Percentiles rank a stretch among this genome's conserved stretches.
These are phyloP conservation scores for Penicillium sp. DNA, from an alignment of 2,329 filamentous ascomycete genomes.

Conservation along the genomic window DNA sequence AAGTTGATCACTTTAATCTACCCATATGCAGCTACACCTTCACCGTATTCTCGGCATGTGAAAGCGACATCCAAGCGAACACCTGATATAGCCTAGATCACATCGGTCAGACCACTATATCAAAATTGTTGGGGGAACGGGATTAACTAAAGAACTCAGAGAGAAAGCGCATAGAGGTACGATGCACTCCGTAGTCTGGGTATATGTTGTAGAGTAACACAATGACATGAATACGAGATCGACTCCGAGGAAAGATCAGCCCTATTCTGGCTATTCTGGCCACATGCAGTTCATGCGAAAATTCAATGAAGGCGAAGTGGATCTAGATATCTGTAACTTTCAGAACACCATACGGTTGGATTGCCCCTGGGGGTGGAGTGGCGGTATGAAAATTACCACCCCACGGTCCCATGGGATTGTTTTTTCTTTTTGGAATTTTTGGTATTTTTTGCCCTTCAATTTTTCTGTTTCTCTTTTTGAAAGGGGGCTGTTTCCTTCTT, in stretches of 20 bases:
- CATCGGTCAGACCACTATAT: background rate
- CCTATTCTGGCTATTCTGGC: background rate
- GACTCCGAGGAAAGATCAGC: background rate
- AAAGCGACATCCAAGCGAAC: background rate
- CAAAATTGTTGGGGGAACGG: no score
- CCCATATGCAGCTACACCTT: constrained; percentile 4
- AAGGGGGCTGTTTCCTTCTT: constrained; percentile 2
- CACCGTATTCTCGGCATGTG: constrained; percentile 13
- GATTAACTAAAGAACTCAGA: no score
- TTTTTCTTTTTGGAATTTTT: constrained; percentile 4
- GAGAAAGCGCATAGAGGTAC: no score
- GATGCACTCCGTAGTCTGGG: no score
- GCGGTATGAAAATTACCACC: constrained; percentile 13
- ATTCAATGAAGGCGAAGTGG: background rate
- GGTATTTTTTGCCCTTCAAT: constrained; percentile 2
- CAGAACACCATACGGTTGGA: background rate
- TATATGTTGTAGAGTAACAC: no score
- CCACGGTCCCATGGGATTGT: background rate
- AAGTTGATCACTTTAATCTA: constrained; percentile 8
- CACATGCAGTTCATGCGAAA: background rate
- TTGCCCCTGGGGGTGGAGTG: background rate
- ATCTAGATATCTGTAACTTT: background rate
- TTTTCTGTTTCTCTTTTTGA: constrained; percentile 6
- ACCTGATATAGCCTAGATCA: background rate
- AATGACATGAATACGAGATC: no score